These are phyloP conservation scores for Zygnema circumcarinatum DNA, from an alignment of 139 green algal species.

Conservation along the genomic window DNA sequence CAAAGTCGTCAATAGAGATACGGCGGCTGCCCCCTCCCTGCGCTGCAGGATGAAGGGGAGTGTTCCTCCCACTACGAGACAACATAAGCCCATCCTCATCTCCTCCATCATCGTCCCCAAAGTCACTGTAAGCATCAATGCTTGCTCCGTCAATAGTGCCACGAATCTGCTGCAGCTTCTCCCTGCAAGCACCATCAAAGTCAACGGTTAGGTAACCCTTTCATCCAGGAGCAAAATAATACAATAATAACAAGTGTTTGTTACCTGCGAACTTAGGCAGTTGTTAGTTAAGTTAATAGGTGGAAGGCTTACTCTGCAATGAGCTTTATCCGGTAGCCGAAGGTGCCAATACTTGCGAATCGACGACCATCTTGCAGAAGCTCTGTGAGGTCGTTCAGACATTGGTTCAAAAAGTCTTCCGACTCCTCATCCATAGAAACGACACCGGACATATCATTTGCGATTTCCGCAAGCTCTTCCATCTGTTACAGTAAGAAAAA, in stretches of 20 bases:
- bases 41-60: slow-evolving; percentile 14
- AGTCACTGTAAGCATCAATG: not conserved
- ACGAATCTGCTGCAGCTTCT: slow-evolving; percentile 27
- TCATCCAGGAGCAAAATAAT: not conserved
- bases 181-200: slow-evolving; percentile 4
- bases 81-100: not conserved
- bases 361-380: not conserved
- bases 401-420: slow-evolving; percentile 1
- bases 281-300: not conserved
- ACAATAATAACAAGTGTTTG: not conserved
- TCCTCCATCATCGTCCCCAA: not conserved
- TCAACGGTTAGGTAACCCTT: not conserved
- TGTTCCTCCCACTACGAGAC: slow-evolving; percentile 27
- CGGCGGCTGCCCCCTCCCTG: slow-evolving; percentile 14
- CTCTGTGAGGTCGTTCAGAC: slow-evolving; percentile 28
- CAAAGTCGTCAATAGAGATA: slow-evolving; percentile 83
- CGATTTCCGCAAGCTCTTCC: slow-evolving; percentile 37
- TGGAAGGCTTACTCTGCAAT: not conserved
- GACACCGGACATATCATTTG: slow-evolving; percentile 23
- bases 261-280: not conserved
- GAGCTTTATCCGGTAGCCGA: slow-evolving; percentile 33
- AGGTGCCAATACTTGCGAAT: slow-evolving; percentile 28
- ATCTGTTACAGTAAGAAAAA: slow-evolving; percentile 34
- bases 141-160: slow-evolving; percentile 5
- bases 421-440: slow-evolving; percentile 12